Percentiles rank a stretch among this genome's conserved stretches.
phyloP scores from a whole-genome alignment of 345 rosid species.

The Stellera chamaejasme region DNA sequence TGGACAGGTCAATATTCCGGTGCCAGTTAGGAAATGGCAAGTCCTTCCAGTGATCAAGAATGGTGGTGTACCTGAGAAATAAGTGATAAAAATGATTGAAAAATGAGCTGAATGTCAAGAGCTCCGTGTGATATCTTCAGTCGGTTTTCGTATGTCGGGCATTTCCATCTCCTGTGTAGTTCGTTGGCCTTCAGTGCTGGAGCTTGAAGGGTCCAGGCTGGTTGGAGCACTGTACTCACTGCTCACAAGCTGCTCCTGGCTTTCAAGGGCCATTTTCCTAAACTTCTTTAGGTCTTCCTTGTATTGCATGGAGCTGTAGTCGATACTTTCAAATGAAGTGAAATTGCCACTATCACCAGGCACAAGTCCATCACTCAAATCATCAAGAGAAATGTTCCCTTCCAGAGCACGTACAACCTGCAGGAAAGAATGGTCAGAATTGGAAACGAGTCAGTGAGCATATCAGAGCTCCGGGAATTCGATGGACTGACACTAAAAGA shows the following conservation, averaged over 20 bases:
- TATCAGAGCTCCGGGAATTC: no score
- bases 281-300: slow-evolving; percentile 60
- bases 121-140: slow-evolving; percentile 5
- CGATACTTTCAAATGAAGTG: slow-evolving; percentile 45
- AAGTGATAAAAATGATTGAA: not conserved
- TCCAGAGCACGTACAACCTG: slow-evolving; percentile 83
- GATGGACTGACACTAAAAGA: no score
- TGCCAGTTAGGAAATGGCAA: no score
- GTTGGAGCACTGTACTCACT: slow-evolving; percentile 46
- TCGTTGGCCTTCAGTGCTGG: slow-evolving; percentile 55
- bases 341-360: slow-evolving; percentile 42
- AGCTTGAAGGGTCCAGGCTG: slow-evolving; percentile 41
- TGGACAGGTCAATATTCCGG: no score
- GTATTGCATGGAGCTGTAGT: slow-evolving; percentile 57
- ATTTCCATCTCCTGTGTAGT: slow-evolving; percentile 38
- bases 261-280: slow-evolving; percentile 62
- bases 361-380: slow-evolving; percentile 46
- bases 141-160: slow-evolving; percentile 21
- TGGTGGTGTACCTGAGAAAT: no score
- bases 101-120: not conserved
- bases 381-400: slow-evolving; percentile 57
- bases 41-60: no score
- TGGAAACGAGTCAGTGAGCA: no score
- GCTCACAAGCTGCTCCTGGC: slow-evolving; percentile 44
- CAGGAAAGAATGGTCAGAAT: not conserved